A percentile compares a stretch with the other conserved stretches of the same genome.
phyloP scores from a whole-genome alignment of 2,329 filamentous ascomycete genomes.

The Fusarium vanettenii region DNA sequence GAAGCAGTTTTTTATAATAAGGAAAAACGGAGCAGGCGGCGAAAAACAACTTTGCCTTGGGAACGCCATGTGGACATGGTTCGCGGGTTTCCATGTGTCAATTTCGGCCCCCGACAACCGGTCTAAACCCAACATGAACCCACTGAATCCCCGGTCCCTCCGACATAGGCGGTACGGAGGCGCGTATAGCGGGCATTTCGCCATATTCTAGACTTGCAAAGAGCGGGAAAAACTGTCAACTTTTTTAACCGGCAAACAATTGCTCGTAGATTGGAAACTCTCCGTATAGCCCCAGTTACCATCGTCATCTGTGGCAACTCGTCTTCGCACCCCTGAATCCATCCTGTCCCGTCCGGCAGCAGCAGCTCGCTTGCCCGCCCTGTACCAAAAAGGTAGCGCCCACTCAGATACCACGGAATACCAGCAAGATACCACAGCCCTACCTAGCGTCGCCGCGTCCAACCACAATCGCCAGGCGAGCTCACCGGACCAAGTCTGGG shows the following conservation, averaged over 20 bases:
- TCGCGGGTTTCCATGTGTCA: slow-evolving; percentile 2
- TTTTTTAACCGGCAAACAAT: background rate
- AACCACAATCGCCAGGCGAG: slow-evolving; percentile 41
- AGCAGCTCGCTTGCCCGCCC: background rate
- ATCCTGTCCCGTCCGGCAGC: background rate
- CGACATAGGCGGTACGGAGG: background rate
- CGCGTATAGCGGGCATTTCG: slow-evolving; percentile 28
- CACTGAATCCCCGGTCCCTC: slow-evolving; percentile 9
- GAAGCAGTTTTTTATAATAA: slow-evolving; percentile 2
- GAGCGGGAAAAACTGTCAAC: background rate
- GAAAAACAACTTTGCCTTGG: background rate
- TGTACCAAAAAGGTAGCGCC: slow-evolving; percentile 14
- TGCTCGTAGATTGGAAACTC: background rate
- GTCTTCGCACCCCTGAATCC: background rate
- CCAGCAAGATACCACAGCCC: slow-evolving; percentile 13
- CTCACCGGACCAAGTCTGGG: slow-evolving; percentile 39
- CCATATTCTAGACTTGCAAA: slow-evolving; percentile 2
- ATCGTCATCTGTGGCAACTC: background rate
- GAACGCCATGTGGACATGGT: slow-evolving; percentile 1
- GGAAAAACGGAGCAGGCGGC: background rate
- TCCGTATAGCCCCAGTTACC: background rate
- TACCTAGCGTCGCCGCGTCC: slow-evolving; percentile 42
- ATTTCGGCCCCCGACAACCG: slow-evolving; percentile 33
- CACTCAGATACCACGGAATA: slow-evolving; percentile 18
- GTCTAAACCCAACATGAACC: slow-evolving; percentile 7